Evolutionary conservation across 257 asterid species (phyloP), one percentile per base, ranked within the genome.

Genomic region (Leonotis leonurus): DNA sequence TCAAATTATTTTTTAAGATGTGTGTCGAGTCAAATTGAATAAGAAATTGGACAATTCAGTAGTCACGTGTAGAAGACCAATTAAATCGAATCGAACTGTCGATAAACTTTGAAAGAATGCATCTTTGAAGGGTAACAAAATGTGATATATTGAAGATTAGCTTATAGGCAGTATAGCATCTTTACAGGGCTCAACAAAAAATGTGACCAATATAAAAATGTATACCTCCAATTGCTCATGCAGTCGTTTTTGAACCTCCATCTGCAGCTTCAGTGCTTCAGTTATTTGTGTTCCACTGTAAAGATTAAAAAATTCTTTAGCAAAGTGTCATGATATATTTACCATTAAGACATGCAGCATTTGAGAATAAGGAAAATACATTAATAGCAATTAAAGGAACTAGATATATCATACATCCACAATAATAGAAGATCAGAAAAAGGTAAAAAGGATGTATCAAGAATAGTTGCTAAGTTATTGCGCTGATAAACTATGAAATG

Each of bases 141-240:
- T 27, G 37, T 20, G 14, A 9, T 13, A 13, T 12, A 50, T 21
- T 5, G 21, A 27, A 14, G 1, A 10, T 26, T 8, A 24, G 22
- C 29, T 10, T 49, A 64, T 6, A 22, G 14, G 5, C 33, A 53
- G 33, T 6, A 53, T 43, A 25, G 8, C 22, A 30, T 24, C 22
- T 18, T 25, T 20, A 24, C 6, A 30, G 41, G 24, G n/a, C 18
- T 20, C 17, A 25, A 44, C 24, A n/a, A 54, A n/a, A 11, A 63
- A 48, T 18, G 11, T 3, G 4, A 26, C 9, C 8, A 43, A 36
- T 2, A 51, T 17, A 1, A 12, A 17, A 33, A 3, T 4, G 41
- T 21, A 30, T 76, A 91, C 98, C 98, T 91, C 98, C 67, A 91
- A 74, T 71, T 92, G 97, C 77, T 92, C 99, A n/a, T 89, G 99